Evolutionary conservation across 371 early-diverging fungal genomes (phyloP).

Genomic region (Mortierella sp.): DNA sequence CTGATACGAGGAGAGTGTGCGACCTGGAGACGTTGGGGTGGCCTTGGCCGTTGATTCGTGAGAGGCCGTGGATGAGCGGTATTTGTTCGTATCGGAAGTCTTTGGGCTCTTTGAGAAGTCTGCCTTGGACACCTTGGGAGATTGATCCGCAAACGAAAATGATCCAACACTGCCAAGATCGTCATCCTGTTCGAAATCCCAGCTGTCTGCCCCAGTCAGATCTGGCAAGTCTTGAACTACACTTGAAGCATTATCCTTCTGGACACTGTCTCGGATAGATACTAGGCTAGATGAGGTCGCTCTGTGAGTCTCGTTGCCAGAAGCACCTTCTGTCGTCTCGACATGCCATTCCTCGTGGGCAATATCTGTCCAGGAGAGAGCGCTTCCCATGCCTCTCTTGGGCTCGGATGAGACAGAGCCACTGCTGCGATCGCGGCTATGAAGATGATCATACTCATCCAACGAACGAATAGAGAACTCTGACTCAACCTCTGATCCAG

Average conservation of each 20-base stretch:
- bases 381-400: not conserved
- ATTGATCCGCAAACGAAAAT: not conserved
- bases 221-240: conserved; percentile 24
- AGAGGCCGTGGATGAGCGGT: not conserved
- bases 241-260: too few species aligned
- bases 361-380: conserved; percentile 44
- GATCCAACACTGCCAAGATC: not conserved
- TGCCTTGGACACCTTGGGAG: not conserved
- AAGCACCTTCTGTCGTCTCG: not conserved
- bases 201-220: conserved; percentile 39
- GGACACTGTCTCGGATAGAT: not conserved
- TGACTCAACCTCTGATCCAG: conserved; percentile 43
- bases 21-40: conserved; percentile 5
- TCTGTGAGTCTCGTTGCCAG: not conserved
- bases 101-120: conserved; percentile 7
- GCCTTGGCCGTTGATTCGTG: conserved; percentile 1
- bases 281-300: not conserved
- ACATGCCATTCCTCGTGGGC: conserved; percentile 24
- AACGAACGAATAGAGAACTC: conserved; percentile 40
- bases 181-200: conserved; percentile 43
- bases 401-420: conserved; percentile 5
- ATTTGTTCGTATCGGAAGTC: conserved; percentile 25
- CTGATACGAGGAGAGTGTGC: conserved; percentile 13
- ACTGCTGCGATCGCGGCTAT: conserved; percentile 6
- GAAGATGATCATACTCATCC: conserved; percentile 30